phyloP scores from a whole-genome alignment of 495 filamentous ascomycete genomes.

The Talaromyces stipitatus region DNA sequence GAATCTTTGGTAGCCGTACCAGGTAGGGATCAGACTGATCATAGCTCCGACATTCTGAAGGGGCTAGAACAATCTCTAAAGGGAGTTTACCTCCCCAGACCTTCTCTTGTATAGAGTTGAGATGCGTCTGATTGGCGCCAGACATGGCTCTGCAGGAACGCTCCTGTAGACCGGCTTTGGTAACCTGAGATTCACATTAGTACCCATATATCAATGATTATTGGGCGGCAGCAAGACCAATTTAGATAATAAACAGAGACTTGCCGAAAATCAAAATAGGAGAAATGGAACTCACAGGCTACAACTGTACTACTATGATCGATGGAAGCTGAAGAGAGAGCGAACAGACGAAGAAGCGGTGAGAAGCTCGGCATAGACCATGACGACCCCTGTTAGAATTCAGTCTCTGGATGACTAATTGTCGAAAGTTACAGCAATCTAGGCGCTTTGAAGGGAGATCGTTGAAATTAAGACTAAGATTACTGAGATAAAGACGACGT shows the following conservation, averaged over 20 bases:
- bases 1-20: slow-evolving; percentile 18
- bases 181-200: neutral
- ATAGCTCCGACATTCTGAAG: slow-evolving; percentile 46
- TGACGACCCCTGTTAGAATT: neutral
- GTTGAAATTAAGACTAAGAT: neutral
- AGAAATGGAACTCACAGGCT: neutral
- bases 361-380: neutral
- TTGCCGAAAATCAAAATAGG: neutral
- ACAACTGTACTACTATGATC: neutral
- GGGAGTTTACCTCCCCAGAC: slow-evolving; percentile 47
- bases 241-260: neutral
- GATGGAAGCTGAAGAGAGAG: neutral
- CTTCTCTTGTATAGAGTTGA: slow-evolving; percentile 32
- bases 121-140: neutral
- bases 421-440: neutral
- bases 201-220: neutral
- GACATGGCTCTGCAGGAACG: neutral
- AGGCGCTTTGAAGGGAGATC: neutral
- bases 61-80: slow-evolving; percentile 42
- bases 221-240: neutral
- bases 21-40: slow-evolving; percentile 49
- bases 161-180: neutral
- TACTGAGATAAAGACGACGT: too few species aligned
- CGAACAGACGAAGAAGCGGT: neutral
- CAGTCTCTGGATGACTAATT: neutral